These are phyloP conservation scores for Rosa lucieae DNA, from an alignment of 306 rosid species.

Conservation along the genomic window DNA sequence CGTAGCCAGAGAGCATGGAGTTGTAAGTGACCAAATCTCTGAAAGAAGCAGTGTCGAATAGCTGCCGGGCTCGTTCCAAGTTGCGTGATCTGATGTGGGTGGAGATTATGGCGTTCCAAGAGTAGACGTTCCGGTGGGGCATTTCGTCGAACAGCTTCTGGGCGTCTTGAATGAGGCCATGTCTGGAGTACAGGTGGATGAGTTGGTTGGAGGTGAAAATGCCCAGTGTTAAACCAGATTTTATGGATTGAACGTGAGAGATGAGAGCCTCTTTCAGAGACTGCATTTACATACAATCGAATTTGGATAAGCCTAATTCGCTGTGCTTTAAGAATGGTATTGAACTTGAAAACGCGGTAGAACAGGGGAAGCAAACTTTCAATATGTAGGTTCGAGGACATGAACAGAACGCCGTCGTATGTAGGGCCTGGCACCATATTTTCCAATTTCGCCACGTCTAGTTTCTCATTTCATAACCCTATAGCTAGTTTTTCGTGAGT, in stretches of 20 bases:
- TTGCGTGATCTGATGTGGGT: constrained; percentile 55
- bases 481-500: no score
- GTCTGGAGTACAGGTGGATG: constrained; percentile 41
- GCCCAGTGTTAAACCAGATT: constrained; percentile 43
- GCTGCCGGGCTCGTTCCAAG: constrained; percentile 47
- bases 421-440: no score
- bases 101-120: constrained; percentile 70
- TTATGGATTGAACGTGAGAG: constrained; percentile 49
- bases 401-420: no score
- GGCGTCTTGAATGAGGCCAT: constrained; percentile 47
- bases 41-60: constrained; percentile 48
- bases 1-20: constrained; percentile 63
- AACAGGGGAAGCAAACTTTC: no score
- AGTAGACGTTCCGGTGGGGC: constrained; percentile 61
- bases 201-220: constrained; percentile 64
- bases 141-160: constrained; percentile 72
- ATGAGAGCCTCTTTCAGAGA: constrained; percentile 41
- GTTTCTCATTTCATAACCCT: no score
- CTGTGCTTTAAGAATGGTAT: background rate
- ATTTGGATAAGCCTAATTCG: no score
- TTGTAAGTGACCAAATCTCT: constrained; percentile 74
- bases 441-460: no score
- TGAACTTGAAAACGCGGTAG: no score
- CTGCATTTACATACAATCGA: constrained; percentile 34
- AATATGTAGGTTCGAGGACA: no score